These are phyloP conservation scores for Malassezia arunalokei DNA, from an alignment of 1,284 basidiomycete species.

Conservation along the genomic window DNA sequence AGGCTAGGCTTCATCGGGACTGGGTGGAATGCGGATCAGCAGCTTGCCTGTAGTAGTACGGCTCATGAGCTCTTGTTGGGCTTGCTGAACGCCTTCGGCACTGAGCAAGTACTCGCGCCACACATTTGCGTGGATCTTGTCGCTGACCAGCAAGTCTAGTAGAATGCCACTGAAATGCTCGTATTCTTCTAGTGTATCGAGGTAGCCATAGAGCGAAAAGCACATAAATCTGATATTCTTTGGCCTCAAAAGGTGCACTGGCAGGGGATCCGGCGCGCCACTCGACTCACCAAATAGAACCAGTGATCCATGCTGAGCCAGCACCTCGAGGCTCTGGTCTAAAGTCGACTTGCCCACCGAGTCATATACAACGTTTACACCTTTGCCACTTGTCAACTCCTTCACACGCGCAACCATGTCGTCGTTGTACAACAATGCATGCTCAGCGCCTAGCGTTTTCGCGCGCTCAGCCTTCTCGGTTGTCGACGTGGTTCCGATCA, in stretches of 20 bases:
- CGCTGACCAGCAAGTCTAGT: slow-evolving; percentile 56
- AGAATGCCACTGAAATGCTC: slow-evolving; percentile 58
- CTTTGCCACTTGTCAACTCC: slow-evolving; percentile 68
- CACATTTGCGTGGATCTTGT: slow-evolving; percentile 59
- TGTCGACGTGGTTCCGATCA: slow-evolving; percentile 88
- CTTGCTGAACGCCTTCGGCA: slow-evolving; percentile 62
- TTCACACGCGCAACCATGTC: slow-evolving; percentile 18
- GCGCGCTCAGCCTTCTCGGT: slow-evolving; percentile 73
- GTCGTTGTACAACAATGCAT: slow-evolving; percentile 67
- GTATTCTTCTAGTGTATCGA: slow-evolving; percentile 61
- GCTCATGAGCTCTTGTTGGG: slow-evolving; percentile 38
- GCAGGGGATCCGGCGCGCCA: slow-evolving; percentile 55
- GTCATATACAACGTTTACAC: slow-evolving; percentile 71
- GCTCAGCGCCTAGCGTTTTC: slow-evolving; percentile 65
- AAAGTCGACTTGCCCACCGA: slow-evolving; percentile 62
- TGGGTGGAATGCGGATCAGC: not conserved
- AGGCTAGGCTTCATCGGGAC: not conserved
- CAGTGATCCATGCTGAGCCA: slow-evolving; percentile 51
- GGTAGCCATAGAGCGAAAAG: slow-evolving; percentile 47
- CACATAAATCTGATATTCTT: slow-evolving; percentile 62
- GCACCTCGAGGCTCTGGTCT: slow-evolving; percentile 61
- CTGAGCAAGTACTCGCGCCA: slow-evolving; percentile 64
- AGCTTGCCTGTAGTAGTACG: slow-evolving; percentile 8
- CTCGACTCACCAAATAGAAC: slow-evolving; percentile 88
- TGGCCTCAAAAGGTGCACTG: slow-evolving; percentile 57